These are phyloP conservation scores for Ulmus americana DNA, from an alignment of 331 rosid genomes.

Conservation along the genomic window DNA sequence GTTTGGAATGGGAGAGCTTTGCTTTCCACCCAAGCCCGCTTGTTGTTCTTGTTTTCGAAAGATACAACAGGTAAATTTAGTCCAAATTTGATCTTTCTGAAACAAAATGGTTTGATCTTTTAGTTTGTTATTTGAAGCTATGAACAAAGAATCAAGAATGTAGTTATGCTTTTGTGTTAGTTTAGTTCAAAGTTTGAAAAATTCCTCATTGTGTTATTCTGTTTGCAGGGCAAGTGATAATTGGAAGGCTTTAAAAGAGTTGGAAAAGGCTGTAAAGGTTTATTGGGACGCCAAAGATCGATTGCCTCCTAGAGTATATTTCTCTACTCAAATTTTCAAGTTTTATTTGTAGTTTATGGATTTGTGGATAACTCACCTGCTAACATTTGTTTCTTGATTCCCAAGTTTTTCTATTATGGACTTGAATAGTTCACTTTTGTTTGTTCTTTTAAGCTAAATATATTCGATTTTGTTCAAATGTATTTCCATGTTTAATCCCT, in stretches of 20 bases:
- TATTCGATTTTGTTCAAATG: not conserved
- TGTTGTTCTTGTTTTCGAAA: conserved; percentile 73
- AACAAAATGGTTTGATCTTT: not conserved
- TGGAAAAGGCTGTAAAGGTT: conserved; percentile 81
- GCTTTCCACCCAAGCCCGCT: conserved; percentile 92
- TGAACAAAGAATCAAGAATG: not conserved
- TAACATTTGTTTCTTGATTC: not conserved
- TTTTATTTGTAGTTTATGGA: not conserved
- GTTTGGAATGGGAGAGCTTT: conserved; percentile 85
- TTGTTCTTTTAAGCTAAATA: too few relatives aligned
- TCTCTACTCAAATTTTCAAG: not conserved
- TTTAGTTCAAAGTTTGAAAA: not conserved
- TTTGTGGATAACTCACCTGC: not conserved
- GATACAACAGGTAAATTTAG: conserved; percentile 56
- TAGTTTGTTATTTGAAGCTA: not conserved
- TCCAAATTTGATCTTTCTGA: not conserved
- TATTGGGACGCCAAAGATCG: conserved; percentile 74
- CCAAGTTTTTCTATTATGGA: not conserved
- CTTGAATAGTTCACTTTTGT: not conserved
- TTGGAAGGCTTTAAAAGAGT: conserved; percentile 82
- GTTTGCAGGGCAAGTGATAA: conserved; percentile 58
- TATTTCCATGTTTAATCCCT: conserved; percentile 1
- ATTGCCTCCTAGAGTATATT: conserved; percentile 77
- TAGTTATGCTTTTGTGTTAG: not conserved
- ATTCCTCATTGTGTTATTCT: not conserved